Conservation (phyloP, 352 stramenopile genomes). For the Phytophthora pseudosyringae region DNA sequence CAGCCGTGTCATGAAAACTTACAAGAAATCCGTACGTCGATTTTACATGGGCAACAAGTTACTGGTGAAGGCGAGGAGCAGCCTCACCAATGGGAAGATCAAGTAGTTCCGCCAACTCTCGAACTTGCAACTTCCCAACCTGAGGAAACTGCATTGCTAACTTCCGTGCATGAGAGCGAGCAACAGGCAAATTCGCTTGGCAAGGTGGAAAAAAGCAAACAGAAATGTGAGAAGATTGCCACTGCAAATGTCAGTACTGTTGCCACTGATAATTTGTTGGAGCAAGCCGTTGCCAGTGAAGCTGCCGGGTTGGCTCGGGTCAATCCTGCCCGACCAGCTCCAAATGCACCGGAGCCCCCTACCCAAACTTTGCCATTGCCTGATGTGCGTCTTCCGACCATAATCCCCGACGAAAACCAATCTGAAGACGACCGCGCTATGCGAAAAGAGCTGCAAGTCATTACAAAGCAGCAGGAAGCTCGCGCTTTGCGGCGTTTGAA, state of each 20-base stretch:
- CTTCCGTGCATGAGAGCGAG: slow-evolving; percentile 1
- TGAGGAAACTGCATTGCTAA: not conserved
- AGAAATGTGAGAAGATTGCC: not conserved
- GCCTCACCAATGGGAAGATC: not conserved
- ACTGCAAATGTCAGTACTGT: not conserved
- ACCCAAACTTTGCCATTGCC: not conserved
- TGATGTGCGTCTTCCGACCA: not conserved
- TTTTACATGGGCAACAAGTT: slow-evolving; percentile 10
- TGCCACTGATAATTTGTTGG: not conserved
- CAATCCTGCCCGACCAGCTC: not conserved
- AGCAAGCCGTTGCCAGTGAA: not conserved
- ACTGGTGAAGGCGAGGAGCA: not conserved
- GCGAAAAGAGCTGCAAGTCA: slow-evolving; percentile 11
- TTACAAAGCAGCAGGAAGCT: slow-evolving; percentile 29
- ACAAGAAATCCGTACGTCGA: slow-evolving; percentile 32
- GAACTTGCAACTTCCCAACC: not conserved
- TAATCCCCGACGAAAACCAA: not conserved
- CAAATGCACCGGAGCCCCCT: not conserved
- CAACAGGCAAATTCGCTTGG: not conserved
- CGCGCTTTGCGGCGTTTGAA: slow-evolving; percentile 27
- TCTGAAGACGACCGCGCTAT: not conserved
- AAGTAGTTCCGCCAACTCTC: not conserved
- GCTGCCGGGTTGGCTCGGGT: not conserved
- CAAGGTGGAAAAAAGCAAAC: not conserved
- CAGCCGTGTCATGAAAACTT: slow-evolving; percentile 37